These are phyloP conservation scores for Pulveroboletus frians DNA, from an alignment of 768 basidiomycete genomes.

Conservation along the genomic window DNA sequence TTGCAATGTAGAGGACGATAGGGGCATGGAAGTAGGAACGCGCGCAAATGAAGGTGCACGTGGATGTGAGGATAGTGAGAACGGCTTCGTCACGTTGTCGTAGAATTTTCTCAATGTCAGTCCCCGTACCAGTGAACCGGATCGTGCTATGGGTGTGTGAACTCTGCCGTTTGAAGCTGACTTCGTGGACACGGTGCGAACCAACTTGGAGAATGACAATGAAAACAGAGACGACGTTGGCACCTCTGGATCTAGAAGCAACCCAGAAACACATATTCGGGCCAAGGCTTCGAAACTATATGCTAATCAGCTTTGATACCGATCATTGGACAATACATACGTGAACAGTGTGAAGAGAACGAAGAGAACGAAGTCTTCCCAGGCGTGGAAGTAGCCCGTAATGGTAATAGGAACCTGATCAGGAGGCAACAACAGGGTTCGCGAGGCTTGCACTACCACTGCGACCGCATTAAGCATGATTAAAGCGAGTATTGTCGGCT, in stretches of 20 bases:
- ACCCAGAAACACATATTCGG: slow-evolving; percentile 84
- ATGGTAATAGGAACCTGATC: slow-evolving; percentile 39
- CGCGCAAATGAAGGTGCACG: slow-evolving; percentile 13
- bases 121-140: slow-evolving; percentile 39
- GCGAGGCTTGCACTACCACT: slow-evolving; percentile 74
- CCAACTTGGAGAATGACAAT: slow-evolving; percentile 28
- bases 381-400: slow-evolving; percentile 75
- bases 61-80: slow-evolving; percentile 37
- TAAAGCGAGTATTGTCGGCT: slow-evolving; percentile 74
- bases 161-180: slow-evolving; percentile 26
- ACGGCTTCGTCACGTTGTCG: slow-evolving; percentile 48
- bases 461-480: slow-evolving; percentile 83
- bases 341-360: slow-evolving; percentile 81
- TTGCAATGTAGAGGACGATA: not conserved
- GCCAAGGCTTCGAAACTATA: slow-evolving; percentile 76
- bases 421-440: slow-evolving; percentile 49
- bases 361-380: slow-evolving; percentile 90
- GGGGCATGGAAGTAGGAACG: slow-evolving; percentile 9
- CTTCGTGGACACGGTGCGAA: slow-evolving; percentile 22
- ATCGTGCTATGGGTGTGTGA: slow-evolving; percentile 19
- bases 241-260: slow-evolving; percentile 80
- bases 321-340: slow-evolving; percentile 38
- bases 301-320: not conserved
- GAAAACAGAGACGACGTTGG: slow-evolving; percentile 47
- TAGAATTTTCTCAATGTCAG: slow-evolving; percentile 43